Evolutionary conservation across 148 eudicot species (phyloP).

Genomic region (Oxyria digyna): DNA sequence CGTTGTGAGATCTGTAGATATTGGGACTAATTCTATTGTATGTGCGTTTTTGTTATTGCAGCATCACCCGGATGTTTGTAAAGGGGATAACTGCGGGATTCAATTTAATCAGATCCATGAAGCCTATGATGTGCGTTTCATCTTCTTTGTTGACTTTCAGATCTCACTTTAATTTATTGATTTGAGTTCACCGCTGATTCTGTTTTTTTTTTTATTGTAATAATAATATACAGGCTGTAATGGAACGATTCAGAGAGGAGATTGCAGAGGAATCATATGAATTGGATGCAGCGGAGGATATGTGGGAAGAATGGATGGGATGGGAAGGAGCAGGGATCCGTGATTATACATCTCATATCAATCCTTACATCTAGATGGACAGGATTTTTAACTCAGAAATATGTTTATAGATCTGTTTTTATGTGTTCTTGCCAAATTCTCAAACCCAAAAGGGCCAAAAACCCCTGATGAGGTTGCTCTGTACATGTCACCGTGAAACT

Average conservation of each 20-base stretch:
- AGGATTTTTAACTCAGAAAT: too few relatives aligned
- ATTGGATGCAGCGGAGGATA: conserved; percentile 56
- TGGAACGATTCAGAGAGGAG: conserved; percentile 45
- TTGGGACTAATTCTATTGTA: not conserved
- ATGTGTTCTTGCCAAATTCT: not conserved
- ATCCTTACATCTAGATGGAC: conserved; percentile 31
- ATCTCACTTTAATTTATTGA: not conserved
- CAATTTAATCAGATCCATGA: conserved; percentile 69
- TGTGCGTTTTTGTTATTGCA: too few relatives aligned
- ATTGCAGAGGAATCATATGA: conserved; percentile 38
- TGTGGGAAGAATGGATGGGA: conserved; percentile 93
- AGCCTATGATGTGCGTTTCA: conserved; percentile 66
- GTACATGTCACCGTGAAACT: not conserved
- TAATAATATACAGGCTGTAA: conserved; percentile 43
- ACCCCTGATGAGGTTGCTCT: not conserved
- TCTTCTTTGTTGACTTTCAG: not conserved
- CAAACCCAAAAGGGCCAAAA: too few relatives aligned
- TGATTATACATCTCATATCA: conserved; percentile 60
- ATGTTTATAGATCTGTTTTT: not conserved
- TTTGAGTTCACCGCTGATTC: too few relatives aligned
- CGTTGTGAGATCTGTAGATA: not conserved
- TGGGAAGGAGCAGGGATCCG: conserved; percentile 85
- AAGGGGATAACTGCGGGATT: conserved; percentile 45
- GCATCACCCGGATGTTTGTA: conserved; percentile 97
- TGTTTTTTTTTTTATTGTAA: not conserved